Evolutionary conservation across 768 basidiomycete genomes (phyloP).

Genomic region (Phylloporus sp.): DNA sequence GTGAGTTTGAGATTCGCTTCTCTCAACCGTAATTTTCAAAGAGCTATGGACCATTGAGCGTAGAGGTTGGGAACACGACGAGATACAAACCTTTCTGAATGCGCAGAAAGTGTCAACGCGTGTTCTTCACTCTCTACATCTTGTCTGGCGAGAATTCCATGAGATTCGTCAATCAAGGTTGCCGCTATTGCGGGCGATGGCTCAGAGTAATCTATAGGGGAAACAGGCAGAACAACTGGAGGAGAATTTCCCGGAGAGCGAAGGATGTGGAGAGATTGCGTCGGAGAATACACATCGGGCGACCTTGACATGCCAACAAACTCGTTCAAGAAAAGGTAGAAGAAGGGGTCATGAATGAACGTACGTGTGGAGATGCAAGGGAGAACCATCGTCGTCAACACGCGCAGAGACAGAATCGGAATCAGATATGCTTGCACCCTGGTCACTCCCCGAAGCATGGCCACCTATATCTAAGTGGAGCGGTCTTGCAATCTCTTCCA

Average conservation of each 20-base stretch:
- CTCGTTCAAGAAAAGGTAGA: no score
- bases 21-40: neutral
- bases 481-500: neutral
- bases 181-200: no score
- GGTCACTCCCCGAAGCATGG: neutral
- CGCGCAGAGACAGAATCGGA: neutral
- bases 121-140: neutral
- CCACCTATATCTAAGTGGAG: neutral
- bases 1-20: no score
- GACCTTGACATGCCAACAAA: no score
- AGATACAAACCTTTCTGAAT: slow-evolving; percentile 2
- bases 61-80: neutral
- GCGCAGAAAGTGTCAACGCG: neutral
- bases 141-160: neutral
- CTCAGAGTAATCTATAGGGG: neutral
- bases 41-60: neutral
- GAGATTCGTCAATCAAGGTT: neutral
- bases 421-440: neutral
- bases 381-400: neutral
- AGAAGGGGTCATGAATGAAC: neutral
- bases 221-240: neutral
- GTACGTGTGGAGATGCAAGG: neutral
- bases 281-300: neutral
- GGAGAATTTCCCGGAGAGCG: neutral
- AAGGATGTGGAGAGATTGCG: neutral